Percentiles rank a stretch among this genome's conserved stretches.
Evolutionary conservation across 441 rosid genomes (phyloP).

Genomic region (Croton setiger): DNA sequence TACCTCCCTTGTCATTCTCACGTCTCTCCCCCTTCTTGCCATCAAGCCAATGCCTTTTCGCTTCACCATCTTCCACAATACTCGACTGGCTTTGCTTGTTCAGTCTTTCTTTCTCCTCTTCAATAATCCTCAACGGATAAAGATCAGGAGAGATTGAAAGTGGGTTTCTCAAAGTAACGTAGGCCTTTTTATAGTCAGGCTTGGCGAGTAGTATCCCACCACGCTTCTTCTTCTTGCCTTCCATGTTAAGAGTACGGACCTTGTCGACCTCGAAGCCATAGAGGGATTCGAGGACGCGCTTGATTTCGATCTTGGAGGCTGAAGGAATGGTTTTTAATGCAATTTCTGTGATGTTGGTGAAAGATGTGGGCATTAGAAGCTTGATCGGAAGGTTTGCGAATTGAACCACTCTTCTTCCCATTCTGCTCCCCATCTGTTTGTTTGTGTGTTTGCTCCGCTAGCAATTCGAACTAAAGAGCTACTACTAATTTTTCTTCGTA

Average conservation of each 20-base stretch:
- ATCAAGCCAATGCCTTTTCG: conserved; percentile 79
- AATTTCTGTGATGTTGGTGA: conserved; percentile 58
- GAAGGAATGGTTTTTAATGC: conserved; percentile 76
- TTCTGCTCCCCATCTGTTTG: conserved; percentile 56
- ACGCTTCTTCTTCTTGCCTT: conserved; percentile 83
- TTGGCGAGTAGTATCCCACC: conserved; percentile 67
- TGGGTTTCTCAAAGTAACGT: conserved; percentile 55
- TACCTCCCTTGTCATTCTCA: conserved; percentile 20
- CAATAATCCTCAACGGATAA: conserved; percentile 49
- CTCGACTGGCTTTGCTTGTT: conserved; percentile 47
- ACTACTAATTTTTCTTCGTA: too few species aligned
- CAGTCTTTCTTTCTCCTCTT: conserved; percentile 60
- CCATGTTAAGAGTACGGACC: conserved; percentile 85
- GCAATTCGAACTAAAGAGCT: not conserved
- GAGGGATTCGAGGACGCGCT: conserved; percentile 84
- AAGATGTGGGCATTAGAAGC: conserved; percentile 54
- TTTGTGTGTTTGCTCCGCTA: not conserved
- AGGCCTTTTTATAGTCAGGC: conserved; percentile 91
- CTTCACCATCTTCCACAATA: conserved; percentile 65
- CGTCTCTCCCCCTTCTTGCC: conserved; percentile 31
- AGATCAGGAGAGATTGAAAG: conserved; percentile 66
- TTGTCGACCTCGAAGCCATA: conserved; percentile 75
- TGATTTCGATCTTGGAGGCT: conserved; percentile 81
- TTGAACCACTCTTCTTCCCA: conserved; percentile 71
- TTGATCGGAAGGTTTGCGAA: conserved; percentile 84